Evolutionary conservation across 176 grass and related monocot species (phyloP).

Genomic region (Oryza meridionalis): DNA sequence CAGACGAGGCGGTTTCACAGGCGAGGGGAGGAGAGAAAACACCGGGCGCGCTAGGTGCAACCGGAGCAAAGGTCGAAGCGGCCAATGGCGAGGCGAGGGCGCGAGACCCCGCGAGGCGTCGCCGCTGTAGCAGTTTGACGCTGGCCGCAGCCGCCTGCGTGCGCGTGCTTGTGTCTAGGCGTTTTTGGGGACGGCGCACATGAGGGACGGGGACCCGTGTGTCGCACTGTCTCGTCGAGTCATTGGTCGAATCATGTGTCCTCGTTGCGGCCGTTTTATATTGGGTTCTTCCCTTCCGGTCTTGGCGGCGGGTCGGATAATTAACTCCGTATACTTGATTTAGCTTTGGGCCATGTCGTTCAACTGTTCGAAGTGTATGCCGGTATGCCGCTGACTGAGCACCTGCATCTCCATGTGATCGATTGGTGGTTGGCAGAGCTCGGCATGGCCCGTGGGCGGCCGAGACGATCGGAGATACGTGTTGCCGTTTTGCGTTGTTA

Average conservation of each 20-base stretch:
- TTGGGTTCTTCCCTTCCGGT: neutral
- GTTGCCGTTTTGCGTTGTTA: no score
- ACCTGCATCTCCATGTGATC: neutral
- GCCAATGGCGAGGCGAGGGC: neutral
- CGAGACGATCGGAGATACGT: neutral
- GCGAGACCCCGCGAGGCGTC: neutral
- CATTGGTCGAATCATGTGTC: neutral
- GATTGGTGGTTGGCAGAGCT: neutral
- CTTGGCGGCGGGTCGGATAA: neutral
- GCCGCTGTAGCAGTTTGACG: neutral
- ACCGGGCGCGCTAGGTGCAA: neutral
- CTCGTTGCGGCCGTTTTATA: neutral
- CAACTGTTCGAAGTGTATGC: neutral
- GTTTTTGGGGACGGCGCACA: slow-evolving; percentile 7
- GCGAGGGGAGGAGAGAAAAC: neutral
- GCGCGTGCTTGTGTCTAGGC: neutral
- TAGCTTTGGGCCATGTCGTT: neutral
- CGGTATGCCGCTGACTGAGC: neutral
- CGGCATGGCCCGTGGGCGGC: neutral
- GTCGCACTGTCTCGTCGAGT: neutral
- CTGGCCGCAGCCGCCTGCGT: neutral
- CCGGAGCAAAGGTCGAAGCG: neutral
- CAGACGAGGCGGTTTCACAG: neutral
- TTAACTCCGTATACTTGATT: neutral
- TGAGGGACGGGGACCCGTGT: neutral